Evolutionary conservation across 177 flowering plant genomes (phyloP).

Genomic region (Vitis hybrid): DNA sequence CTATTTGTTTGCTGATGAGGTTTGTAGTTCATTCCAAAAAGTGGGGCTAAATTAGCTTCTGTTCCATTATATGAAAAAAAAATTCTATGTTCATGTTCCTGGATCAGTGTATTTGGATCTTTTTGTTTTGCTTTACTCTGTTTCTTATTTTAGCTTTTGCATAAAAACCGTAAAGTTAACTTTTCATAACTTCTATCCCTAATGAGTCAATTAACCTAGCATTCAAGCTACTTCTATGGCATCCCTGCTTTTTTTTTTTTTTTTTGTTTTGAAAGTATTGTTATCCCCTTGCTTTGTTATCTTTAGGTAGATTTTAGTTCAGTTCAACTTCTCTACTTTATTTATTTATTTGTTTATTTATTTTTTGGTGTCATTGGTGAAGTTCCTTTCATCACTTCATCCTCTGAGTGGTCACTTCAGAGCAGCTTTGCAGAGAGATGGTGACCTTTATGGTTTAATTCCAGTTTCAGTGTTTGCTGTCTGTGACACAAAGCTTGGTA

Average conservation of each 20-base stretch:
- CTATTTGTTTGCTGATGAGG: conserved; percentile 77
- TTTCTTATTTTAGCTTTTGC: neutral
- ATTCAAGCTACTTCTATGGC: too few relatives aligned
- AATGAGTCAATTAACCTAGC: too few relatives aligned
- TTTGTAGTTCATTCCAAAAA: conserved; percentile 25
- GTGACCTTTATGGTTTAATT: conserved; percentile 44
- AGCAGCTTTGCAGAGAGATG: conserved; percentile 62
- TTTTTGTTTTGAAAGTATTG: neutral
- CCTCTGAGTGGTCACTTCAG: conserved; percentile 81
- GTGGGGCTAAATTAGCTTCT: neutral
- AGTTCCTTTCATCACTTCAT: conserved; percentile 66
- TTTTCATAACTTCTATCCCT: too few relatives aligned
- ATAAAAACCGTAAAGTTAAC: too few relatives aligned
- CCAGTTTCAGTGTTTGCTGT: conserved; percentile 65
- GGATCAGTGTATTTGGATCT: neutral
- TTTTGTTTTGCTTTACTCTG: neutral
- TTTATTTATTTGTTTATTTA: neutral
- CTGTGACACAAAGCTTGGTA: conserved; percentile 60
- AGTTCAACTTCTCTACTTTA: neutral
- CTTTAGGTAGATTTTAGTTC: neutral
- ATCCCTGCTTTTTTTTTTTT: too few relatives aligned
- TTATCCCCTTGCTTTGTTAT: neutral
- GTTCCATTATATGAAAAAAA: neutral
- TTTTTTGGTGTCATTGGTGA: conserved; percentile 13
- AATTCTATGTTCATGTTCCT: neutral